A percentile compares a stretch with the other conserved stretches of the same genome.
Evolutionary conservation across 371 early-diverging fungal species (phyloP).

Genomic region (Thermomucor indicae-seudaticae): DNA sequence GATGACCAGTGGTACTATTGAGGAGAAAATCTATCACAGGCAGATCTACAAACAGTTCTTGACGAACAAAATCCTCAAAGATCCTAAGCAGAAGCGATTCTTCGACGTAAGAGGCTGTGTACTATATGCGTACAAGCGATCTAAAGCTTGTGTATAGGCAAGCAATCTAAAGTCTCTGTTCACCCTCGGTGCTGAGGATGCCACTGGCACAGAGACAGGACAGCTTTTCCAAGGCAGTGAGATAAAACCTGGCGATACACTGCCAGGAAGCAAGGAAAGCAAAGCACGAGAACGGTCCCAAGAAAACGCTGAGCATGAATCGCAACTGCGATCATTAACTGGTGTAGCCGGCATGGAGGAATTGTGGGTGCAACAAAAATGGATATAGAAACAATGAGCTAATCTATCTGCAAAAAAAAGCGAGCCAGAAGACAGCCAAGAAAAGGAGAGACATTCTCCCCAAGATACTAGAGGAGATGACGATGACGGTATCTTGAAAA

Average conservation of each 20-base stretch:
- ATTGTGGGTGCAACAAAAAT: conserved; percentile 49
- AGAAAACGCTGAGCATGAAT: conserved; percentile 27
- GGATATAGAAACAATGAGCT: neutral
- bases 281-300: conserved; percentile 16
- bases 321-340: conserved; percentile 35
- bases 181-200: conserved; percentile 63
- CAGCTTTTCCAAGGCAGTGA: conserved; percentile 64
- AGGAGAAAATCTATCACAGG: conserved; percentile 97
- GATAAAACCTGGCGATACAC: conserved; percentile 25
- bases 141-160: conserved; percentile 24
- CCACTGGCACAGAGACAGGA: conserved; percentile 62
- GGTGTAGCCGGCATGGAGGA: conserved; percentile 55
- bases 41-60: conserved; percentile 97
- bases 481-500: conserved; percentile 58
- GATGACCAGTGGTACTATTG: conserved; percentile 97
- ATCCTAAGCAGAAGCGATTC: conserved; percentile 88
- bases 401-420: neutral
- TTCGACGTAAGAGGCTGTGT: conserved; percentile 58
- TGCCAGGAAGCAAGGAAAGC: conserved; percentile 16
- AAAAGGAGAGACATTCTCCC: no score
- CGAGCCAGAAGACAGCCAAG: neutral
- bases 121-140: neutral
- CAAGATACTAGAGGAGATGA: conserved; percentile 14
- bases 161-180: conserved; percentile 85
- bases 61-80: conserved; percentile 92